These are phyloP conservation scores for Oryza coarctata DNA, from an alignment of 176 grass and related monocot genomes.

Conservation along the genomic window DNA sequence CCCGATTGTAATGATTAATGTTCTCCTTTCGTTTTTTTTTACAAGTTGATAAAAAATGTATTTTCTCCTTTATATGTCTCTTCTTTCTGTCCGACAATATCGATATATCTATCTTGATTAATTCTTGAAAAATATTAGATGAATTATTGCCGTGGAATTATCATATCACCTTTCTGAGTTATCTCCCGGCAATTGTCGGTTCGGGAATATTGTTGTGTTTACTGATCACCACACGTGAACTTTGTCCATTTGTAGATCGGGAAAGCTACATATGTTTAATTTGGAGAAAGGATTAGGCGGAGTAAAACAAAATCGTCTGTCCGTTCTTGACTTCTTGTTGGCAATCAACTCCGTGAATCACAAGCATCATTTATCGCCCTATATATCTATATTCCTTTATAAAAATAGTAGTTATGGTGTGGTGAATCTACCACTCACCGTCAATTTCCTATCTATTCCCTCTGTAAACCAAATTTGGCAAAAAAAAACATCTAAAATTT, in stretches of 20 bases:
- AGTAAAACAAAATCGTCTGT: neutral
- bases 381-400: too few relatives aligned
- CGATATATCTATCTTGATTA: neutral
- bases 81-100: conserved; percentile 1
- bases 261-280: neutral
- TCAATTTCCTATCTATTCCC: too few relatives aligned
- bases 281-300: neutral
- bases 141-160: neutral
- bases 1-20: conserved; percentile 32
- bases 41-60: neutral
- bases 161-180: neutral
- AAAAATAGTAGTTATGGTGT: too few relatives aligned
- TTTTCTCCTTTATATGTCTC: neutral
- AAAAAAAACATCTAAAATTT: too few relatives aligned
- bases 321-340: neutral
- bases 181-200: conserved; percentile 19
- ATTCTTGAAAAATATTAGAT: neutral
- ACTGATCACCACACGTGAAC: conserved; percentile 23
- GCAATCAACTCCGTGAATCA: neutral
- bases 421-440: too few relatives aligned
- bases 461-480: too few relatives aligned
- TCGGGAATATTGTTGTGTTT: conserved; percentile 1
- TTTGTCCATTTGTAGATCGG: conserved; percentile 24
- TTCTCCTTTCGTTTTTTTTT: neutral
- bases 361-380: neutral